Conservation (phyloP, 176 grass and related monocot species). For the Rhynchospora breviuscula region DNA sequence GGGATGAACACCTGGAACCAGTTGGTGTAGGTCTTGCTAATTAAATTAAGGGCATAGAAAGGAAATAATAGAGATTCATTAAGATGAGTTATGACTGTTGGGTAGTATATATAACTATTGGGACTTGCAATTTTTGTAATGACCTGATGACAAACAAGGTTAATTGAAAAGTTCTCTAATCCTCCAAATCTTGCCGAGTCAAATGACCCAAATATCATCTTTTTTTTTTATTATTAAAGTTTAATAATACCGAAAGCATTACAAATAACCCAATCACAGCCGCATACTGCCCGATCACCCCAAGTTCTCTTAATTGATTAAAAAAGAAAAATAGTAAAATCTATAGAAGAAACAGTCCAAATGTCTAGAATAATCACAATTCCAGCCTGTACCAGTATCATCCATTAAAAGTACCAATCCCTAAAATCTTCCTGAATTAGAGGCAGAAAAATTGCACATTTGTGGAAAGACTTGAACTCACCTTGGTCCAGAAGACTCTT, state of each 20-base stretch:
- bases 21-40: background rate
- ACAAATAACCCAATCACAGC: background rate
- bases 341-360: background rate
- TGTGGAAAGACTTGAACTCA: constrained; percentile 20
- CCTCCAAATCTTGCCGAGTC: background rate
- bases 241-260: background rate
- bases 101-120: constrained; percentile 8
- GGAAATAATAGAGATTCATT: constrained; percentile 9
- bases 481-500: constrained; percentile 53
- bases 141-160: background rate
- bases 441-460: background rate
- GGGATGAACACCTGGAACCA: constrained; percentile 5
- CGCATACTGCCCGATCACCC: no score
- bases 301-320: no score
- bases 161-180: background rate
- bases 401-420: background rate
- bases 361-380: background rate
- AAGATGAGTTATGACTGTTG: background rate
- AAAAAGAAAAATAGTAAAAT: background rate
- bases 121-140: constrained; percentile 1
- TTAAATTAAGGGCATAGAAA: background rate
- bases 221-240: no score
- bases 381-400: background rate
- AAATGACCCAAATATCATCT: background rate
- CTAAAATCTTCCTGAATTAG: background rate